Conservation (phyloP, 176 grass and related monocot genomes). For the Typha latifolia region DNA sequence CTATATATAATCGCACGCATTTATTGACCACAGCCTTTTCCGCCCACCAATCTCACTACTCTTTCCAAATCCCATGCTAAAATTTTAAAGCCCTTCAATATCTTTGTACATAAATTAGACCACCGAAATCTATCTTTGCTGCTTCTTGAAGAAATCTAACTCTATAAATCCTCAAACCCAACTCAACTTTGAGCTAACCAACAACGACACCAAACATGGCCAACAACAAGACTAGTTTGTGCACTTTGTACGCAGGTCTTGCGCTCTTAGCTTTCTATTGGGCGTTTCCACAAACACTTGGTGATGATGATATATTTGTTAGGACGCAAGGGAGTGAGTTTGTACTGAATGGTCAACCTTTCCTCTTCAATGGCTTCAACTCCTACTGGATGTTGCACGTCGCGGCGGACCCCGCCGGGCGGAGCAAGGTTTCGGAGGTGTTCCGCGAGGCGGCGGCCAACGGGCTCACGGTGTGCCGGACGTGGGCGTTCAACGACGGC, state of each 20-base stretch:
- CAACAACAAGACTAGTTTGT: neutral
- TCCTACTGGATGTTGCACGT: constrained; percentile 47
- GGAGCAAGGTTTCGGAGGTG: constrained; percentile 34
- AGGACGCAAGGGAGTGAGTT: constrained; percentile 20
- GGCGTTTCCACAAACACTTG: neutral
- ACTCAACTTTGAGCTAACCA: too few relatives aligned
- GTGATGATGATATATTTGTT: constrained; percentile 13
- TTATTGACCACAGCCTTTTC: too few relatives aligned
- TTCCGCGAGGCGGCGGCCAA: constrained; percentile 28
- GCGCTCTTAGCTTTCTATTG: neutral
- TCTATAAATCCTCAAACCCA: too few relatives aligned
- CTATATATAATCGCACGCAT: too few relatives aligned
- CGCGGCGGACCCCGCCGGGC: constrained; percentile 19
- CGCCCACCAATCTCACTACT: too few relatives aligned
- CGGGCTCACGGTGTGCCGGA: constrained; percentile 45
- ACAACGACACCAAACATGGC: too few relatives aligned
- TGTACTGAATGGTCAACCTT: constrained; percentile 16
- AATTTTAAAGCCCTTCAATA: too few relatives aligned
- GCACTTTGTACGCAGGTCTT: neutral
- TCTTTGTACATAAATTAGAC: too few relatives aligned
- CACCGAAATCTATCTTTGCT: too few relatives aligned
- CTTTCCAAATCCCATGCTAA: too few relatives aligned
- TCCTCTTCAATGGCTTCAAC: constrained; percentile 39
- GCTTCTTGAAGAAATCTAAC: too few relatives aligned
- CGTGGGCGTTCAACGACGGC: constrained; percentile 45